Base-by-base conservation (phyloP, 2,329 filamentous ascomycete genomes). In the Colletotrichum sidae region DNA sequence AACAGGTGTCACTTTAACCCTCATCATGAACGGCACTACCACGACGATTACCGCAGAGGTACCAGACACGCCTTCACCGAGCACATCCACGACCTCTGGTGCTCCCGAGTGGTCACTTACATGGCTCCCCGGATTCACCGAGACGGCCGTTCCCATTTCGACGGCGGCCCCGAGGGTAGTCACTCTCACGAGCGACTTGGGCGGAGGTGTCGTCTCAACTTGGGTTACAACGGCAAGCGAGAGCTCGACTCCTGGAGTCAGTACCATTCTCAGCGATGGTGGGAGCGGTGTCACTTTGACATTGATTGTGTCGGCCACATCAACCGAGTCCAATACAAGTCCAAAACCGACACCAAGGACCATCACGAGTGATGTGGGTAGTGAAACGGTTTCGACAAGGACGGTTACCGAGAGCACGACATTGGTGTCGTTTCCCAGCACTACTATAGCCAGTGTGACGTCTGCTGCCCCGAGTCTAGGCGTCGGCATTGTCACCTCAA, bases 311-410 rank as follows among this genome's bases (percentile, higher is more conserved):
- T 25, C 25, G 25, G 25, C 25, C 25, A 25, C 25, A 25, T 25
- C 25, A 25, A 4, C 25, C 25, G 25, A 25, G 25, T 25, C 25
- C 4, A 13, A 6, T 9, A 41, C 38, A 41, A 41, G 38, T 6
- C 9, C 38, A 8, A 13, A 1, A 3, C 38, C 38, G 38, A 41
- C 38, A 41, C 9, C 6, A 7, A 41, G 9, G 38, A 41, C 38
- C 13, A 41, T 41, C 38, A 41, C 45, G n/a, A 56, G 58, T 13
- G 34, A 39, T 2, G 8, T 47, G 2, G 58, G 52, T 7, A 47
- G 42, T 7, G 45, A 33, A 2, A 38, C 39, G 4, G 1, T 51
- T 3, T 65, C 58, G 12, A 65, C 62, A 2, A 47, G 58, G 62
- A 34, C 35, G 1, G 15, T 56, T 2, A 62, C 56, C 2, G 6